phyloP scores from a whole-genome alignment of 2,329 filamentous ascomycete genomes.

The Stagonosporopsis chrysanthemi region DNA sequence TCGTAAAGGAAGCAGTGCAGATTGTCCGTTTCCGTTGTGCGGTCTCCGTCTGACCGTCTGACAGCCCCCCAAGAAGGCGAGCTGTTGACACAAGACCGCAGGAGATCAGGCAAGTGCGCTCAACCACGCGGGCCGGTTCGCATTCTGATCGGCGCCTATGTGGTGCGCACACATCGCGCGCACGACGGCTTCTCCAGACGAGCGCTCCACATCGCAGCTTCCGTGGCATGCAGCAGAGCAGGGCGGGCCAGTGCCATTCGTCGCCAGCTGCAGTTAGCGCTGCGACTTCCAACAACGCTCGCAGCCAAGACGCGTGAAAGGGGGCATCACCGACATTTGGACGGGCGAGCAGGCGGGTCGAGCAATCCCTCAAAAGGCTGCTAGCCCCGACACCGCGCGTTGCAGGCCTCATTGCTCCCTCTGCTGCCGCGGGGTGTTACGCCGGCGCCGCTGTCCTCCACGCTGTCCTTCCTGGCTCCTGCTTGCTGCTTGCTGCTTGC shows the following conservation, averaged over 20 bases:
- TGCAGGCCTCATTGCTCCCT: slow-evolving; percentile 5
- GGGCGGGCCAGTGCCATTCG: slow-evolving; percentile 20
- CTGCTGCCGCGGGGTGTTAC: slow-evolving; percentile 10
- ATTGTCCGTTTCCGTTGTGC: background rate
- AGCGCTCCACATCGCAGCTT: slow-evolving; percentile 16
- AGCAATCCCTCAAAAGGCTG: slow-evolving; percentile 18
- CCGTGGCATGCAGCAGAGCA: slow-evolving; percentile 16
- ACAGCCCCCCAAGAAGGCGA: background rate
- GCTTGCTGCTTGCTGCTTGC: background rate
- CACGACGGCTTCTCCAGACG: slow-evolving; percentile 8
- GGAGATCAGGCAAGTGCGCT: background rate
- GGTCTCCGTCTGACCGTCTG: background rate
- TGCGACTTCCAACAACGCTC: slow-evolving; percentile 24
- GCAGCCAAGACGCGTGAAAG: slow-evolving; percentile 36
- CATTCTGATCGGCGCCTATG: background rate
- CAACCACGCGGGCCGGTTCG: background rate
- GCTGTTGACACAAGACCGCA: too few relatives aligned
- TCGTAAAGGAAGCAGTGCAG: background rate
- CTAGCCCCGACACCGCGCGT: slow-evolving; percentile 17
- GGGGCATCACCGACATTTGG: slow-evolving; percentile 31
- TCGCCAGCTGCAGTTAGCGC: slow-evolving; percentile 32
- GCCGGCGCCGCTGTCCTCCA: slow-evolving; percentile 1
- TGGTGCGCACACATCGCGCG: background rate
- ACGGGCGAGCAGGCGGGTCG: slow-evolving; percentile 16
- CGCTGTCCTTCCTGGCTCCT: background rate